These are phyloP conservation scores for Schwanniomyces etchellsii DNA, from an alignment of 1,139 yeast species.

Conservation along the genomic window DNA sequence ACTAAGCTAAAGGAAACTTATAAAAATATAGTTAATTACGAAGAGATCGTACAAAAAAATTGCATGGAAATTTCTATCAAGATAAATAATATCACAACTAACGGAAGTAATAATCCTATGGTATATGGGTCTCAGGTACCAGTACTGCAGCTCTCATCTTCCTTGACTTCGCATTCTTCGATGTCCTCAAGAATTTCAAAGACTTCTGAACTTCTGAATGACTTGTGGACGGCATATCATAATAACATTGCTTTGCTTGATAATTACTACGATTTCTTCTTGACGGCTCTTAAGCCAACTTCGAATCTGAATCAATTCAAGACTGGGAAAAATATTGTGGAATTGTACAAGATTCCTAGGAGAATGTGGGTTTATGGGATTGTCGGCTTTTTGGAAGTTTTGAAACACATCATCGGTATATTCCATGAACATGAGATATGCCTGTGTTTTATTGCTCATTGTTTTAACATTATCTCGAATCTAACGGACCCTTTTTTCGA, in stretches of 20 bases:
- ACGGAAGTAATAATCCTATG: constrained; percentile 13
- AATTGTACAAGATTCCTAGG: constrained; percentile 68
- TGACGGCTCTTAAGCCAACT: constrained; percentile 63
- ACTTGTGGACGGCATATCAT: constrained; percentile 67
- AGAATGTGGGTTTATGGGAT: constrained; percentile 83
- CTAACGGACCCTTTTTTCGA: constrained; percentile 48
- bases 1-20: constrained; percentile 70
- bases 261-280: constrained; percentile 63
- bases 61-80: constrained; percentile 52
- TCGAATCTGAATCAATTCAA: constrained; percentile 48
- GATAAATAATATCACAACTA: constrained; percentile 40
- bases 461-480: constrained; percentile 48
- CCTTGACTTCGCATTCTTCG: constrained; percentile 14
- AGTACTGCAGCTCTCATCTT: constrained; percentile 11
- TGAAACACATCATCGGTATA: constrained; percentile 64
- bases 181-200: constrained; percentile 16
- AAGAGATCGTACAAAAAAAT: constrained; percentile 64
- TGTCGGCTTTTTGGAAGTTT: constrained; percentile 70
- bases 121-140: constrained; percentile 5
- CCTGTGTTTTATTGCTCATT: constrained; percentile 42
- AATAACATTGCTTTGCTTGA: constrained; percentile 60
- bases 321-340: constrained; percentile 70
- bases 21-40: constrained; percentile 60
- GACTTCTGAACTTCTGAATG: constrained; percentile 52
- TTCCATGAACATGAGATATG: constrained; percentile 47